Conservation (phyloP, 225 moss, liverwort and hornwort species). For the Lunularia cruciata region DNA sequence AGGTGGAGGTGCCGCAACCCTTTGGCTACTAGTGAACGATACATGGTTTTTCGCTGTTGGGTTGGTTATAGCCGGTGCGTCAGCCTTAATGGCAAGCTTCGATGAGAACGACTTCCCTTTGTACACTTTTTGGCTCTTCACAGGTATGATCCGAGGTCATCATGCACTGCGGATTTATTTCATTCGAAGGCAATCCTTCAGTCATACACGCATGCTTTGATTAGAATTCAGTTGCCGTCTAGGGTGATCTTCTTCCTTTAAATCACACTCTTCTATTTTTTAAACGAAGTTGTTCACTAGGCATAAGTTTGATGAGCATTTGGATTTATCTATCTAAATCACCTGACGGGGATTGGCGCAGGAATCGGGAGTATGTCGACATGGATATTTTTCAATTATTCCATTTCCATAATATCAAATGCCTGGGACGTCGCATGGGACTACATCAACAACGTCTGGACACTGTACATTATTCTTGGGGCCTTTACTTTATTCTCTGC, state of each 20-base stretch:
- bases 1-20: slow-evolving; percentile 21
- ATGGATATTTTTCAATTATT: slow-evolving; percentile 21
- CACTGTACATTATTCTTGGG: slow-evolving; percentile 20
- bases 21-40: slow-evolving; percentile 23
- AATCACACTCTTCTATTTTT: too few species aligned
- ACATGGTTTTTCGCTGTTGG: slow-evolving; percentile 24
- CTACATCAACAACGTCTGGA: slow-evolving; percentile 9
- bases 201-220: too few species aligned
- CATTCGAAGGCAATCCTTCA: too few species aligned
- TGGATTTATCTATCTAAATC: too few species aligned
- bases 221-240: too few species aligned
- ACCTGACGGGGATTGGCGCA: background rate
- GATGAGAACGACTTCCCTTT: slow-evolving; percentile 25
- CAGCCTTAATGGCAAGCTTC: slow-evolving; percentile 18
- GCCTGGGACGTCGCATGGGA: background rate
- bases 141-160: slow-evolving; percentile 19
- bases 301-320: too few species aligned
- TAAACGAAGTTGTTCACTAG: too few species aligned
- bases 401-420: background rate
- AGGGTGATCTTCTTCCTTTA: too few species aligned
- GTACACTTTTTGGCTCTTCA: slow-evolving; percentile 25
- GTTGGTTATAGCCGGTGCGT: slow-evolving; percentile 19
- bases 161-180: too few species aligned
- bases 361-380: slow-evolving; percentile 20
- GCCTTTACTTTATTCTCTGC: slow-evolving; percentile 10